A percentile compares a stretch with the other conserved stretches of the same genome.
These are phyloP conservation scores for Phytophthora hybrid DNA, from an alignment of 352 stramenopile genomes.

Conservation along the genomic window DNA sequence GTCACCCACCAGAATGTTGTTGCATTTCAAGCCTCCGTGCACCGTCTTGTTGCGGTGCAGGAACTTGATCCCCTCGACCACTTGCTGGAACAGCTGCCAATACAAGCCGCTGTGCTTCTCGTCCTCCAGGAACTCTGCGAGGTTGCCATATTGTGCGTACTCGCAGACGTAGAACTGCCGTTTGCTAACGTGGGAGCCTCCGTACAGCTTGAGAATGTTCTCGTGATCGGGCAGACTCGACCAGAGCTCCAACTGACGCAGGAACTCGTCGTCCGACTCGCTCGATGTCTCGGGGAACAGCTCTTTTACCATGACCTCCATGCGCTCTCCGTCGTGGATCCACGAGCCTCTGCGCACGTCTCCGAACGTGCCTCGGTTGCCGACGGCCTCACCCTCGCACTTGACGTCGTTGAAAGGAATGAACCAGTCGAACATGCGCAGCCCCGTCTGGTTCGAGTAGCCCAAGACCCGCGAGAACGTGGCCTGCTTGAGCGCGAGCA, in stretches of 20 bases:
- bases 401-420: conserved; percentile 33
- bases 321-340: conserved; percentile 19
- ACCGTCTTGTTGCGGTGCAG: conserved; percentile 47
- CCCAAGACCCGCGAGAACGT: background rate
- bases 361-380: conserved; percentile 16
- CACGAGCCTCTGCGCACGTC: conserved; percentile 21
- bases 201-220: conserved; percentile 46
- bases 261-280: conserved; percentile 12
- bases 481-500: conserved; percentile 21
- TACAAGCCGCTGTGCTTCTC: background rate
- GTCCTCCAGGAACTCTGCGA: background rate
- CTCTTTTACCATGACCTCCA: conserved; percentile 39
- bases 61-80: conserved; percentile 38
- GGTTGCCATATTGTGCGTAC: conserved; percentile 21
- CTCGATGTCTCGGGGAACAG: conserved; percentile 12
- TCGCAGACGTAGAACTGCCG: conserved; percentile 31
- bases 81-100: conserved; percentile 19
- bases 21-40: conserved; percentile 45
- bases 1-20: conserved; percentile 54
- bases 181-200: conserved; percentile 34
- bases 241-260: conserved; percentile 42
- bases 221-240: conserved; percentile 25
- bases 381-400: conserved; percentile 16
- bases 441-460: background rate
- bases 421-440: conserved; percentile 28